These are phyloP conservation scores for Phytophthora pistaciae DNA, from an alignment of 352 stramenopile genomes.

Conservation along the genomic window DNA sequence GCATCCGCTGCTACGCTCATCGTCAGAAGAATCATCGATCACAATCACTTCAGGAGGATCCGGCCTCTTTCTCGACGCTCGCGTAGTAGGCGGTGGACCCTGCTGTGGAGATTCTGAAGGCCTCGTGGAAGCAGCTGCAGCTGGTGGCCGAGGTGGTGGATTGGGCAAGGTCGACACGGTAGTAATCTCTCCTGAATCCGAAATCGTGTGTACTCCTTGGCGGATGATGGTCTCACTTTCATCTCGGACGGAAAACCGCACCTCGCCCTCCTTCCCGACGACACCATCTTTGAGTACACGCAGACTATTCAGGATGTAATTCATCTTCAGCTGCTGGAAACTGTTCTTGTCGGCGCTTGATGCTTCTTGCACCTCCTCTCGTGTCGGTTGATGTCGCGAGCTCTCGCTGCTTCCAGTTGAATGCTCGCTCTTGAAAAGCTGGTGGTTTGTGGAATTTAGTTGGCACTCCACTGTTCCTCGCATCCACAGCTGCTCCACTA, in stretches of 20 bases:
- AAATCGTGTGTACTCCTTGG: conserved; percentile 38
- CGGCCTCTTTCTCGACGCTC: conserved; percentile 2
- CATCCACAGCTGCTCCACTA: conserved; percentile 93
- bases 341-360: conserved; percentile 37
- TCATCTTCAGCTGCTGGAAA: conserved; percentile 40
- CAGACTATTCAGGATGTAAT: conserved; percentile 53
- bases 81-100: background rate
- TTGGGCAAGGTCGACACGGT: conserved; percentile 21
- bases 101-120: background rate
- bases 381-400: conserved; percentile 17
- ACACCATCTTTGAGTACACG: conserved; percentile 34
- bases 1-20: conserved; percentile 17
- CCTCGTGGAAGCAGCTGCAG: background rate
- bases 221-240: conserved; percentile 37
- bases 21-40: conserved; percentile 35
- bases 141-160: background rate
- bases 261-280: conserved; percentile 38
- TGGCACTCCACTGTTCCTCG: conserved; percentile 79
- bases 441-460: conserved; percentile 36
- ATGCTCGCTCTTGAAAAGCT: conserved; percentile 15
- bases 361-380: conserved; percentile 29
- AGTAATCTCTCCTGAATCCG: conserved; percentile 15
- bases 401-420: conserved; percentile 6
- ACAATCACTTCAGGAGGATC: conserved; percentile 28
- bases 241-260: conserved; percentile 46